Evolutionary conservation across 257 asterid species (phyloP).

Genomic region (Solanum peruvianum): DNA sequence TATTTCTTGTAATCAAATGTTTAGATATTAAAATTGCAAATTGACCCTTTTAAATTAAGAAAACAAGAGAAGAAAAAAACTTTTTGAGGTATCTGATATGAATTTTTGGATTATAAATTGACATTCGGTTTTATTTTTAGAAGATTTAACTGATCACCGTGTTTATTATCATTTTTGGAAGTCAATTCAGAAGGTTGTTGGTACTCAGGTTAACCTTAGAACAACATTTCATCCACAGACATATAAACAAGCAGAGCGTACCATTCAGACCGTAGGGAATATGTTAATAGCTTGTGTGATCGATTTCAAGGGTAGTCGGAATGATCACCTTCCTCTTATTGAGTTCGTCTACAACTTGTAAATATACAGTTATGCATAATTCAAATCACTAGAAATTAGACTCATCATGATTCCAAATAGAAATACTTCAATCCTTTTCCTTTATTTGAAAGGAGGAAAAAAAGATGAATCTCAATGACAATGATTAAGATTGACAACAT

Average conservation of each 20-base stretch:
- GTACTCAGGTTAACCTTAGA: too few relatives aligned
- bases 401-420: too few relatives aligned
- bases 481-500: neutral
- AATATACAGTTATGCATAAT: neutral
- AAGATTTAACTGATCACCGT: neutral
- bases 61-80: too few relatives aligned
- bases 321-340: too few relatives aligned
- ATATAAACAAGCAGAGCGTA: too few relatives aligned
- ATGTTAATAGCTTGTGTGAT: too few relatives aligned
- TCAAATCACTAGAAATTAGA: too few relatives aligned
- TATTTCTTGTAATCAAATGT: neutral
- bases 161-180: neutral
- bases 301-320: too few relatives aligned
- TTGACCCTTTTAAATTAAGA: neutral
- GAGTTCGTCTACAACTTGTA: neutral
- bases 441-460: neutral
- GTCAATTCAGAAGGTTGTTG: too few relatives aligned
- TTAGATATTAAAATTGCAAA: neutral
- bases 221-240: too few relatives aligned
- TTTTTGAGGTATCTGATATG: neutral
- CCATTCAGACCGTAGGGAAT: too few relatives aligned
- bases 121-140: too few relatives aligned
- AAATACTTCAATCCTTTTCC: neutral
- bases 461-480: neutral
- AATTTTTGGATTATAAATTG: neutral